These are phyloP conservation scores for Cardiospermum halicacabum DNA, from an alignment of 345 rosid genomes.

Conservation along the genomic window DNA sequence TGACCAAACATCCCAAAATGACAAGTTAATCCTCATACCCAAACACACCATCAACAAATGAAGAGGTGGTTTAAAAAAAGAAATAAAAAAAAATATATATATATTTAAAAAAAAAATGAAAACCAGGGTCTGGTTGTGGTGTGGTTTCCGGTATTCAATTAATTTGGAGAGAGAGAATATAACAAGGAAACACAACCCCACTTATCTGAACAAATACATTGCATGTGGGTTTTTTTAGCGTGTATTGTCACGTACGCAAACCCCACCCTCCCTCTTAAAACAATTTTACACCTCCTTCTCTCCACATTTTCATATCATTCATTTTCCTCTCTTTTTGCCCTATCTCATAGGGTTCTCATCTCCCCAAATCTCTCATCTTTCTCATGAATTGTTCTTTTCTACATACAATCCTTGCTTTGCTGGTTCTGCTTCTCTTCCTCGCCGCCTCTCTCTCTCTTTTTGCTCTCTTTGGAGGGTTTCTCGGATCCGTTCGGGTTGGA, in stretches of 20 bases:
- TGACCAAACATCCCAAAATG: too few species aligned
- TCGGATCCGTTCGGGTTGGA: conserved; percentile 30
- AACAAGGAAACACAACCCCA: conserved; percentile 31
- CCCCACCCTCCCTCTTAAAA: conserved; percentile 13
- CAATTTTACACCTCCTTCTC: background rate
- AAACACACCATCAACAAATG: too few species aligned
- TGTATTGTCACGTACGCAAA: conserved; percentile 30
- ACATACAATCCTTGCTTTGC: conserved; percentile 10
- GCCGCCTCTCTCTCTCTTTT: conserved; percentile 45
- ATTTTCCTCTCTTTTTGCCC: conserved; percentile 58
- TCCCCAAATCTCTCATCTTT: conserved; percentile 22
- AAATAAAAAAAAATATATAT: too few species aligned
- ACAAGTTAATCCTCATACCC: too few species aligned
- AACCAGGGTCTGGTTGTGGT: conserved; percentile 1
- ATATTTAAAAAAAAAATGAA: background rate
- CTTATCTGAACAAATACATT: conserved; percentile 51
- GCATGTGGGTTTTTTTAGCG: conserved; percentile 40
- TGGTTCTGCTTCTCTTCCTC: conserved; percentile 17
- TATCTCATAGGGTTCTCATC: conserved; percentile 64
- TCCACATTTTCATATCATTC: background rate
- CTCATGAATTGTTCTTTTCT: conserved; percentile 48
- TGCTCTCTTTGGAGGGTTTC: conserved; percentile 79
- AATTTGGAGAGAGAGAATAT: conserved; percentile 31
- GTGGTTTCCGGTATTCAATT: conserved; percentile 26
- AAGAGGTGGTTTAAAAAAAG: too few species aligned